phyloP scores from a whole-genome alignment of 176 grass and related monocot species.

The Musa beccarii region DNA sequence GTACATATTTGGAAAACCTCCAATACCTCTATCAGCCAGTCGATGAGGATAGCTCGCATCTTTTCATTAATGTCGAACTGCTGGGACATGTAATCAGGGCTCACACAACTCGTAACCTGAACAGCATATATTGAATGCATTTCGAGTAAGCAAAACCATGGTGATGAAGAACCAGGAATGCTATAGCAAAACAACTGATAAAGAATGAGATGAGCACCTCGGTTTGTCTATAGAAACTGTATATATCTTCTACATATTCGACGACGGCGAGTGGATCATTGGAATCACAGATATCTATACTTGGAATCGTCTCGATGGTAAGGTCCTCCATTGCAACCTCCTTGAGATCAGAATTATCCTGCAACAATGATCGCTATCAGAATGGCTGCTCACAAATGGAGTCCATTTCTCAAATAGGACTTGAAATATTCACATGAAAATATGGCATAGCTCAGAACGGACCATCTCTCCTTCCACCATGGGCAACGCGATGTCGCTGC shows the following conservation, averaged over 20 bases:
- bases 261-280: slow-evolving; percentile 47
- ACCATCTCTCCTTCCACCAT: slow-evolving; percentile 47
- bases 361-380: slow-evolving; percentile 2
- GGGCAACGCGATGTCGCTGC: too few relatives aligned
- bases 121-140: not conserved
- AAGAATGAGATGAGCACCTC: slow-evolving; percentile 42
- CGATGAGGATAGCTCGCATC: slow-evolving; percentile 85
- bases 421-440: not conserved
- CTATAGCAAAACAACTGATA: not conserved
- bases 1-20: slow-evolving; percentile 2
- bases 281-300: slow-evolving; percentile 46
- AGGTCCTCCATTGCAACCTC: slow-evolving; percentile 40
- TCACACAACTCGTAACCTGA: slow-evolving; percentile 50
- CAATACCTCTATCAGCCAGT: slow-evolving; percentile 85
- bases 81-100: slow-evolving; percentile 64
- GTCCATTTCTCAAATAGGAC: not conserved
- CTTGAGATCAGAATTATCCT: slow-evolving; percentile 31
- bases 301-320: slow-evolving; percentile 28
- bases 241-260: slow-evolving; percentile 66
- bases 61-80: slow-evolving; percentile 80
- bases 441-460: slow-evolving; percentile 6
- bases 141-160: not conserved
- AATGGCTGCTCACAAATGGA: not conserved
- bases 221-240: slow-evolving; percentile 53
- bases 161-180: not conserved